A percentile compares a stretch with the other conserved stretches of the same genome.
These are phyloP conservation scores for Thraustochytrium striatum DNA, from an alignment of 352 stramenopile species.

Conservation along the genomic window DNA sequence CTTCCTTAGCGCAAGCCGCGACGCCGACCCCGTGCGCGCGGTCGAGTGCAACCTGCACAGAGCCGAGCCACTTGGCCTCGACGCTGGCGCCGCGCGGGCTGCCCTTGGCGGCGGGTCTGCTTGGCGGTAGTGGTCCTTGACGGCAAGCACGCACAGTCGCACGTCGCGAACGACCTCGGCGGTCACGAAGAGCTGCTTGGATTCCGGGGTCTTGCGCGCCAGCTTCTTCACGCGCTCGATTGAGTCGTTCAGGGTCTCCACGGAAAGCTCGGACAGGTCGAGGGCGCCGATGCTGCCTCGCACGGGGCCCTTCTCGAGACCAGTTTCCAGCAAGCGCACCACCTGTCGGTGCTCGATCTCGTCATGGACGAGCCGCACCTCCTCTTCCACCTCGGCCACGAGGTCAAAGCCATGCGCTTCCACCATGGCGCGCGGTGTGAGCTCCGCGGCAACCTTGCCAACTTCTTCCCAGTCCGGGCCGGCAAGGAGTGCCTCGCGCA, in stretches of 20 bases:
- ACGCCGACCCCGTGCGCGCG: not conserved
- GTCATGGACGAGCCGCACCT: conserved; percentile 12
- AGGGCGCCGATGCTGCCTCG: conserved; percentile 22
- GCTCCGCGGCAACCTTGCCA: not conserved
- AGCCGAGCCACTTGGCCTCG: conserved; percentile 20
- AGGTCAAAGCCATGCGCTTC: conserved; percentile 20
- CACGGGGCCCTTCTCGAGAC: conserved; percentile 7
- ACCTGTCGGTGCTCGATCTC: conserved; percentile 20
- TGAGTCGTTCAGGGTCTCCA: conserved; percentile 12
- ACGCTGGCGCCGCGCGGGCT: not conserved
- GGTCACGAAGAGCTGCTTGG: conserved; percentile 31
- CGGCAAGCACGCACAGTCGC: conserved; percentile 1
- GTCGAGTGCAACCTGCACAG: conserved; percentile 30
- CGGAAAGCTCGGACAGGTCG: conserved; percentile 18
- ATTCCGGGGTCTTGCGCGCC: conserved; percentile 40
- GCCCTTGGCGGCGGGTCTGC: not conserved
- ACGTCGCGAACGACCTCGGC: conserved; percentile 14
- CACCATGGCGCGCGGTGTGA: not conserved
- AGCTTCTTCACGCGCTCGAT: conserved; percentile 43
- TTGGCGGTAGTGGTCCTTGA: not conserved
- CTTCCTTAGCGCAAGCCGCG: not conserved
- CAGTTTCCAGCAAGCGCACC: not conserved
- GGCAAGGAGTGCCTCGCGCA: conserved; percentile 30
- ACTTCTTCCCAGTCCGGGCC: conserved; percentile 18
- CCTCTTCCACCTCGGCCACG: not conserved